These are phyloP conservation scores for Trametes hirsuta DNA, from an alignment of 1,284 basidiomycete species.

Conservation along the genomic window DNA sequence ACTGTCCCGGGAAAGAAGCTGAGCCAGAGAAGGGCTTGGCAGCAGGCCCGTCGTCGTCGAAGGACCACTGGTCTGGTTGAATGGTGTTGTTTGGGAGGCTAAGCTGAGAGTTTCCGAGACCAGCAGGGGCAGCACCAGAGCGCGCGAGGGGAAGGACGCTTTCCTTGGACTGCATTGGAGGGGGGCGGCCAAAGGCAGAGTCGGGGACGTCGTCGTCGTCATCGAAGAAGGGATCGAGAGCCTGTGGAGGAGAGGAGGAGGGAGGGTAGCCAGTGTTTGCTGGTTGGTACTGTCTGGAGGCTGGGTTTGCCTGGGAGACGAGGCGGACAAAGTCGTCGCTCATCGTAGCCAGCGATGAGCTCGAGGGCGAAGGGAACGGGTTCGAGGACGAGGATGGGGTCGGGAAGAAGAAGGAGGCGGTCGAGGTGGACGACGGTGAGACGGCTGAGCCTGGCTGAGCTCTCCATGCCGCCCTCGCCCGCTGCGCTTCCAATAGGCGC, in stretches of 20 bases:
- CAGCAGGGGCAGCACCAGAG: conserved; percentile 64
- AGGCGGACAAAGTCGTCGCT: conserved; percentile 76
- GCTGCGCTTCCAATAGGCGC: neutral
- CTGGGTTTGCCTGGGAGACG: conserved; percentile 74
- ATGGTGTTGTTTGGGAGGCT: conserved; percentile 43
- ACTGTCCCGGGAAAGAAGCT: conserved; percentile 41
- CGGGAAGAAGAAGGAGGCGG: neutral
- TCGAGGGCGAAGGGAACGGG: conserved; percentile 6
- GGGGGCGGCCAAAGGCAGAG: conserved; percentile 61
- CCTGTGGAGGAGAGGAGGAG: conserved; percentile 36
- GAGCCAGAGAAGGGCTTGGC: conserved; percentile 47
- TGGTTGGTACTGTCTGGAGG: conserved; percentile 57
- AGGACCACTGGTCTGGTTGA: conserved; percentile 67
- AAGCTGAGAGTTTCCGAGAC: conserved; percentile 49
- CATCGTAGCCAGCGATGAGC: conserved; percentile 46
- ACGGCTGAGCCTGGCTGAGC: no score
- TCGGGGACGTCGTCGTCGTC: conserved; percentile 67
- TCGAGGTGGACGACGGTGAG: neutral
- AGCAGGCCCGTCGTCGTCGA: conserved; percentile 59
- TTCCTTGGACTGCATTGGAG: conserved; percentile 69
- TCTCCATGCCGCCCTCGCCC: no score
- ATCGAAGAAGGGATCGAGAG: conserved; percentile 80
- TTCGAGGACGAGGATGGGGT: conserved; percentile 3
- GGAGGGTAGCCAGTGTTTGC: conserved; percentile 63
- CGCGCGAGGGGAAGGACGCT: conserved; percentile 65